These are phyloP conservation scores for Scedosporium dehoogii DNA, from an alignment of 2,329 filamentous ascomycete genomes.

Conservation along the genomic window DNA sequence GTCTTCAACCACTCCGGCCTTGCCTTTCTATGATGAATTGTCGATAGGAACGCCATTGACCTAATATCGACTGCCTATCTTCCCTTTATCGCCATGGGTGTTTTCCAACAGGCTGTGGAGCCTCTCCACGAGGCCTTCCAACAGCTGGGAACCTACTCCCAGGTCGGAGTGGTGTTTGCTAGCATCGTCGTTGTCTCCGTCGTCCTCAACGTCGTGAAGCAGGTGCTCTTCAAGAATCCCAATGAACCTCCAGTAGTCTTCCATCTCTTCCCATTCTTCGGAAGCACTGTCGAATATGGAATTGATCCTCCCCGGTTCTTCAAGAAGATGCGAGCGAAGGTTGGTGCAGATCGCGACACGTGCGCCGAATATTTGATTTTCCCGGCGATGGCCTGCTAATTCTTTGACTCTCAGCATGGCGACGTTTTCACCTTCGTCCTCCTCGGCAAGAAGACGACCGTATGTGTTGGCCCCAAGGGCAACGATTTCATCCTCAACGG, in stretches of 20 bases:
- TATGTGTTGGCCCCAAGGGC: slow-evolving; percentile 69
- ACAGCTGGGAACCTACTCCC: slow-evolving; percentile 32
- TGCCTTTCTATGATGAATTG: not conserved
- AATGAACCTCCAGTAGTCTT: slow-evolving; percentile 76
- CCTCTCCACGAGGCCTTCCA: slow-evolving; percentile 40
- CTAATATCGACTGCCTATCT: not conserved
- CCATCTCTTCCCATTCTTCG: slow-evolving; percentile 73
- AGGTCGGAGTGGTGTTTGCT: slow-evolving; percentile 10
- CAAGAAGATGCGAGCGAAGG: slow-evolving; percentile 63
- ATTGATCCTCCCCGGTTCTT: slow-evolving; percentile 93
- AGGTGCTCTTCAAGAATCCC: slow-evolving; percentile 71
- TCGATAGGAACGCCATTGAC: not conserved
- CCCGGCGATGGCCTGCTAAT: not conserved
- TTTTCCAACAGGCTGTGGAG: slow-evolving; percentile 35
- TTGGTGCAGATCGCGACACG: slow-evolving; percentile 23
- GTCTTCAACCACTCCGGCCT: not conserved
- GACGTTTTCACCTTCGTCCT: slow-evolving; percentile 85
- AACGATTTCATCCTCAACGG: slow-evolving; percentile 91
- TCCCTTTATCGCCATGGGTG: slow-evolving; percentile 34
- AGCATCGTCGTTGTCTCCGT: slow-evolving; percentile 46
- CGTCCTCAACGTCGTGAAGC: slow-evolving; percentile 67
- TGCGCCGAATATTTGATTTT: not conserved
- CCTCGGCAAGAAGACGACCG: slow-evolving; percentile 81
- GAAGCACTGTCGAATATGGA: slow-evolving; percentile 87
- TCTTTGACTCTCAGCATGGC: slow-evolving; percentile 50